These are phyloP conservation scores for Nyssa sinensis DNA, from an alignment of 148 eudicot species.

Conservation along the genomic window DNA sequence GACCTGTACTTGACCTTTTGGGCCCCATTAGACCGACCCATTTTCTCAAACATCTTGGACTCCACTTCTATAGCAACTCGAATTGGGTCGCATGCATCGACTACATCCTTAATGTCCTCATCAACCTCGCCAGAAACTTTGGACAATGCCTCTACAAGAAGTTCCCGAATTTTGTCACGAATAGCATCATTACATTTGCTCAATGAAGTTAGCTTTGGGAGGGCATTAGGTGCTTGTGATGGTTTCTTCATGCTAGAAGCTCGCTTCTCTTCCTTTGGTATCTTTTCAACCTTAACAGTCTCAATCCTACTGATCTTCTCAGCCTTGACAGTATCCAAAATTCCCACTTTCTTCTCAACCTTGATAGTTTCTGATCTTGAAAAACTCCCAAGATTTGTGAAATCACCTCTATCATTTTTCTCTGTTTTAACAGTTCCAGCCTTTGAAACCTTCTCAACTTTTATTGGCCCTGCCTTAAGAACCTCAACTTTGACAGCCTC, in stretches of 20 bases:
- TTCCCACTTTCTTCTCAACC: not conserved
- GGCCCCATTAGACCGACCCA: conserved; percentile 61
- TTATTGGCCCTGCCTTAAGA: not conserved
- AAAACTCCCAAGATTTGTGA: not conserved
- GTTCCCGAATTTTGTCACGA: conserved; percentile 58
- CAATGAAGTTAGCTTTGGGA: conserved; percentile 58
- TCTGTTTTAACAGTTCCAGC: not conserved
- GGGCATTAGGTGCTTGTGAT: conserved; percentile 26
- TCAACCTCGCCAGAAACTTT: conserved; percentile 49
- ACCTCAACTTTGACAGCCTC: conserved; percentile 26
- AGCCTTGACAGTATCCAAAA: not conserved
- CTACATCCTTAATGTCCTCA: conserved; percentile 38
- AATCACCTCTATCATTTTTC: conserved; percentile 1
- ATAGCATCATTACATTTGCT: conserved; percentile 45
- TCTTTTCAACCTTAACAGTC: conserved; percentile 34
- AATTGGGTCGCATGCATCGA: conserved; percentile 53
- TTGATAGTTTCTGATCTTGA: conserved; percentile 6
- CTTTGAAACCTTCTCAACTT: conserved; percentile 17
- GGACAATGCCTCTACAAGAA: conserved; percentile 47
- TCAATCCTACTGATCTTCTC: conserved; percentile 14
- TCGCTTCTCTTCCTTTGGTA: conserved; percentile 32
- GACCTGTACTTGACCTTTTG: conserved; percentile 64
- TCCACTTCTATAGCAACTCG: conserved; percentile 63
- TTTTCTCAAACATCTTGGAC: conserved; percentile 57
- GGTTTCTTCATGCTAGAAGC: conserved; percentile 25